Base-by-base conservation (phyloP, 2,329 filamentous ascomycete genomes). In the Calonectria crousiana region DNA sequence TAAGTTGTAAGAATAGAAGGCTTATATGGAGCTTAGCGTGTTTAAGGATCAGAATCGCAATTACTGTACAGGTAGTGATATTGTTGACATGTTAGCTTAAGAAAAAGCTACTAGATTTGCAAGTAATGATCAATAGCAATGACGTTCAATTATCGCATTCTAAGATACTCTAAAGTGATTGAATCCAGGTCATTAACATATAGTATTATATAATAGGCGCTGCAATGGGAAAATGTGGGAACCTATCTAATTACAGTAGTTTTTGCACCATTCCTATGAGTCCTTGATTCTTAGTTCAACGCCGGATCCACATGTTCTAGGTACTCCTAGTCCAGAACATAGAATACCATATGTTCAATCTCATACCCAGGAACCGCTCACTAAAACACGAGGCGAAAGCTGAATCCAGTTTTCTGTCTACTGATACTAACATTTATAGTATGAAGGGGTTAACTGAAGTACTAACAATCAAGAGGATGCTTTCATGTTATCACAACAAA, bases 1-100 rank as follows among this genome's bases (percentile, higher is more conserved):
- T 67, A 81, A 80, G 70, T 74, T 81, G 74, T 81, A 80, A 81
- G 75, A 74, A 41, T 71, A 70, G 23, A 56, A 58, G 18, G 41
- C 38, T 70, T 68, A 51, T 9, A 26, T 9, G 51, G 41, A 58
- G 51, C 32, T 52, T 58, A 18, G 38, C 18, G 16, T 66, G 64
- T 71, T 38, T 62, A 44, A 60, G 53, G 38, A 65, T 34, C 44
- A 6, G 60, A 51, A 23, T 67, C 58, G 34, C 47, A 47, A 38
- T 49, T 30, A 66, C 18, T 60, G 64, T 52, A 36, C 56, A 44
- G 44, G 6, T 26, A 62, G 34, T 62, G n/a, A 41, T 16, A 16
- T n/a, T 41, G 14, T 62, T 41, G 36, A 4, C 20, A 41, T 62
- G 8, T 20, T 38, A 26, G 38, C 16, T 26, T 62, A 11, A 28